Percentiles rank a stretch among this genome's conserved stretches.
phyloP scores from a whole-genome alignment of 805 yeast species.

The Tetrapisispora nanseiensis region DNA sequence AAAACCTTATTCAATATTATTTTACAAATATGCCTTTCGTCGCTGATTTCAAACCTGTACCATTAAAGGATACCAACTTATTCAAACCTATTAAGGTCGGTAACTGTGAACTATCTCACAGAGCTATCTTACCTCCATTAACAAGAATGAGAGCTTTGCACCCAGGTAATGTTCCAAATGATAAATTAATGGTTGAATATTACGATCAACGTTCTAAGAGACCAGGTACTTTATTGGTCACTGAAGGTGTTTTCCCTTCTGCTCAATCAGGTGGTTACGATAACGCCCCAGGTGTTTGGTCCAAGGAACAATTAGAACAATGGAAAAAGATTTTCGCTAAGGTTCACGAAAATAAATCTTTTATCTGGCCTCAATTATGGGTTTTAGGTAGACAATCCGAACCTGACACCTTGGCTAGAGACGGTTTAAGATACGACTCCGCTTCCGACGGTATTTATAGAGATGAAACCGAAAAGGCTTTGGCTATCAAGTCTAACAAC shows the following conservation, averaged over 20 bases:
- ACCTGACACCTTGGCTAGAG: conserved; percentile 29
- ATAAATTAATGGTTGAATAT: conserved; percentile 36
- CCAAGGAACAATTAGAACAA: conserved; percentile 35
- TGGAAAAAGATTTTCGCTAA: conserved; percentile 41
- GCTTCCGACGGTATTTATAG: conserved; percentile 31
- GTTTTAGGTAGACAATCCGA: conserved; percentile 34
- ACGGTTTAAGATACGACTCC: conserved; percentile 31
- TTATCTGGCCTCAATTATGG: conserved; percentile 43
- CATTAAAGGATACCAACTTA: conserved; percentile 25
- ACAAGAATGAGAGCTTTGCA: conserved; percentile 33
- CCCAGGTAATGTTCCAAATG: conserved; percentile 33
- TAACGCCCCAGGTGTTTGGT: conserved; percentile 41
- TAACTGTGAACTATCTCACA: conserved; percentile 24
- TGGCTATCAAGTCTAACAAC: conserved; percentile 26
- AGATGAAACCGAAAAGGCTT: conserved; percentile 26
- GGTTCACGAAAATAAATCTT: conserved; percentile 42
- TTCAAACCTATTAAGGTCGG: conserved; percentile 39
- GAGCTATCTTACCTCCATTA: conserved; percentile 35
- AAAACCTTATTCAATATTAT: too few relatives aligned
- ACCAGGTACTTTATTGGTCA: conserved; percentile 43
- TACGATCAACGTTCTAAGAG: conserved; percentile 43
- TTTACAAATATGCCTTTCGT: conserved; percentile 14
- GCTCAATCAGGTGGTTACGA: conserved; percentile 32
- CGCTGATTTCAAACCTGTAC: conserved; percentile 13
- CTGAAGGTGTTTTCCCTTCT: conserved; percentile 48